Percentiles rank a stretch among this genome's conserved stretches.
Evolutionary conservation across 2,329 filamentous ascomycete genomes (phyloP).

Genomic region (Exophiala xenobiotica): DNA sequence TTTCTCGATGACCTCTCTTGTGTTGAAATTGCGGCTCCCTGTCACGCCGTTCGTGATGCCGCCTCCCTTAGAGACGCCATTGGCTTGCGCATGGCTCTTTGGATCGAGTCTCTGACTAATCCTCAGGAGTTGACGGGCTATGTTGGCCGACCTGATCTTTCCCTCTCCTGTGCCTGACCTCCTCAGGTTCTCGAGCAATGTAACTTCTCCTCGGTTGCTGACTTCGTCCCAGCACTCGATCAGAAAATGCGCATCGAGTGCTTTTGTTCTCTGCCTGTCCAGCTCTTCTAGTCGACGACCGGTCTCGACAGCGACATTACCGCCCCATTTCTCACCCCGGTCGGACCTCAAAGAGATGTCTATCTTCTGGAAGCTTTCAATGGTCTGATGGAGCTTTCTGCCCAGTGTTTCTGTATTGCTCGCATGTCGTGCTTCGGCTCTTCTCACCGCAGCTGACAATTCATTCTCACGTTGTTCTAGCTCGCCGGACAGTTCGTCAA

Average conservation of each 20-base stretch:
- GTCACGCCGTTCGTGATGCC: slow-evolving; percentile 53
- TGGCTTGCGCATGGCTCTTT: slow-evolving; percentile 63
- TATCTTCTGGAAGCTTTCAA: slow-evolving; percentile 85
- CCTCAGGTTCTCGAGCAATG: slow-evolving; percentile 83
- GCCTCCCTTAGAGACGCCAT: slow-evolving; percentile 37
- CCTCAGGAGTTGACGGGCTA: slow-evolving; percentile 86
- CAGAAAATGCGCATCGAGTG: slow-evolving; percentile 89
- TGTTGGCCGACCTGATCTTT: slow-evolving; percentile 90
- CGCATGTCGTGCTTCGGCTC: slow-evolving; percentile 88
- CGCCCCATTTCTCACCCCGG: slow-evolving; percentile 51
- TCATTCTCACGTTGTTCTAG: slow-evolving; percentile 89
- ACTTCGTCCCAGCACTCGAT: slow-evolving; percentile 98
- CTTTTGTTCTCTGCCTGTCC: slow-evolving; percentile 84
- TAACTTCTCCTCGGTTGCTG: slow-evolving; percentile 81
- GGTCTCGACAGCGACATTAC: slow-evolving; percentile 90
- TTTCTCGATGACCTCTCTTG: slow-evolving; percentile 89
- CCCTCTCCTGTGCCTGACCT: slow-evolving; percentile 82
- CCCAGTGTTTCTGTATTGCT: slow-evolving; percentile 85
- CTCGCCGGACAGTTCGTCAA: slow-evolving; percentile 64
- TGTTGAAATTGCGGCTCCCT: slow-evolving; percentile 56
- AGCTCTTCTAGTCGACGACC: slow-evolving; percentile 91
- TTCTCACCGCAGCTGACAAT: slow-evolving; percentile 80
- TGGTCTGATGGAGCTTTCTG: slow-evolving; percentile 85
- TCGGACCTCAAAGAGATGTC: slow-evolving; percentile 72
- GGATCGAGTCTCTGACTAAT: slow-evolving; percentile 91